Evolutionary conservation across 371 early-diverging fungal genomes (phyloP).

Genomic region (Rozella allomycis): DNA sequence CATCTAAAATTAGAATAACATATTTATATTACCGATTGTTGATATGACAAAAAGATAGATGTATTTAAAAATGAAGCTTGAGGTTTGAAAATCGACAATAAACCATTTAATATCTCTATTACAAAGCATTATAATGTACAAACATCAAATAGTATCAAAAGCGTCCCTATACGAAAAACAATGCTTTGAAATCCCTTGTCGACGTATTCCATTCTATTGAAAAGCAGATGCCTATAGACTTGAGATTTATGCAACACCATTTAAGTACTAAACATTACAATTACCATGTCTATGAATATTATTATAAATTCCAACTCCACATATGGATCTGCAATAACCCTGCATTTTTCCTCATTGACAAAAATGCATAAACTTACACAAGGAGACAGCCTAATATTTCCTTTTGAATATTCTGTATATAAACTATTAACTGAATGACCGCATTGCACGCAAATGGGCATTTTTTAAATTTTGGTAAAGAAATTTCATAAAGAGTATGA

Average conservation of each 20-base stretch:
- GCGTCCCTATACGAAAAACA: constrained; percentile 48
- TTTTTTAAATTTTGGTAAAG: constrained; percentile 4
- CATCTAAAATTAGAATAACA: not conserved
- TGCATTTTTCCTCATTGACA: constrained; percentile 35
- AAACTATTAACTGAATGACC: constrained; percentile 46
- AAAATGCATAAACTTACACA: constrained; percentile 30
- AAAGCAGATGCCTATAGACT: constrained; percentile 70
- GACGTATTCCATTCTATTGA: constrained; percentile 37
- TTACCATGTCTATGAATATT: constrained; percentile 80
- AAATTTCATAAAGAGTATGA: constrained; percentile 2
- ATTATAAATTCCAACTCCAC: constrained; percentile 73
- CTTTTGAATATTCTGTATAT: constrained; percentile 67
- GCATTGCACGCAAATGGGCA: constrained; percentile 34
- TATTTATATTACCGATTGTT: constrained; percentile 26
- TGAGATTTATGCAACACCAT: constrained; percentile 74
- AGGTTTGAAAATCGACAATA: constrained; percentile 38
- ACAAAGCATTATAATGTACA: constrained; percentile 11
- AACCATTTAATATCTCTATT: constrained; percentile 69
- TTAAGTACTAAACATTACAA: constrained; percentile 72
- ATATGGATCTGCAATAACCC: constrained; percentile 75
- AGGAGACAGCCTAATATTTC: constrained; percentile 64
- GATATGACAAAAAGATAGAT: constrained; percentile 50
- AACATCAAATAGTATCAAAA: constrained; percentile 71
- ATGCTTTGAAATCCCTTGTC: constrained; percentile 32
- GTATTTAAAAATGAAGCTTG: constrained; percentile 37